Conservation (phyloP, 2,329 filamentous ascomycete species). For the Colletotrichum kahawae region DNA sequence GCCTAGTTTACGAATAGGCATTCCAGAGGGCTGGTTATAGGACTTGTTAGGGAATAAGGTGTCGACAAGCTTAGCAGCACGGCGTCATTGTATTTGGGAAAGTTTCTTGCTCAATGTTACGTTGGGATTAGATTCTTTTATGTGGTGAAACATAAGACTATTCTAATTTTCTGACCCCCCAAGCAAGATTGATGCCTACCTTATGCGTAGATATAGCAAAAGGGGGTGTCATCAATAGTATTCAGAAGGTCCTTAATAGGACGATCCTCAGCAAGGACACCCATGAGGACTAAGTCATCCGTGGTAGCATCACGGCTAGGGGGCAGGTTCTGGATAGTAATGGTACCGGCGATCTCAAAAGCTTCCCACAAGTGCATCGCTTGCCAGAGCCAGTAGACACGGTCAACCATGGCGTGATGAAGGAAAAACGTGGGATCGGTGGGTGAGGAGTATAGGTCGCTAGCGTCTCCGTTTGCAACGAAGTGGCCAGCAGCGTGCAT, state of each 20-base stretch:
- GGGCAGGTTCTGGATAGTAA: constrained; percentile 25
- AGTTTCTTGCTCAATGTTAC: background rate
- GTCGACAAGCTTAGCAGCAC: background rate
- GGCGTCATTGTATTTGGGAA: background rate
- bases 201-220: constrained; percentile 36
- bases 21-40: background rate
- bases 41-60: background rate
- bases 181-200: fast-evolving
- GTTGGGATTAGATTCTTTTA: fast-evolving
- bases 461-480: constrained; percentile 29
- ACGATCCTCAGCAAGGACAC: constrained; percentile 25
- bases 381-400: constrained; percentile 33
- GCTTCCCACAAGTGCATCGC: constrained; percentile 21
- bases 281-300: constrained; percentile 31
- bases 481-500: constrained; percentile 31
- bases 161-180: fast-evolving
- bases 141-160: fast-evolving
- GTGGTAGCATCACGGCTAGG: constrained; percentile 26
- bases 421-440: constrained; percentile 30
- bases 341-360: constrained; percentile 23
- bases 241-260: constrained; percentile 37
- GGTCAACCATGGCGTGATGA: constrained; percentile 30
- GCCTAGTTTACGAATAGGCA: background rate
- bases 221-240: constrained; percentile 34
- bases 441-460: constrained; percentile 28